These are phyloP conservation scores for Yarrowia porcina DNA, from an alignment of 805 yeast genomes.

Conservation along the genomic window DNA sequence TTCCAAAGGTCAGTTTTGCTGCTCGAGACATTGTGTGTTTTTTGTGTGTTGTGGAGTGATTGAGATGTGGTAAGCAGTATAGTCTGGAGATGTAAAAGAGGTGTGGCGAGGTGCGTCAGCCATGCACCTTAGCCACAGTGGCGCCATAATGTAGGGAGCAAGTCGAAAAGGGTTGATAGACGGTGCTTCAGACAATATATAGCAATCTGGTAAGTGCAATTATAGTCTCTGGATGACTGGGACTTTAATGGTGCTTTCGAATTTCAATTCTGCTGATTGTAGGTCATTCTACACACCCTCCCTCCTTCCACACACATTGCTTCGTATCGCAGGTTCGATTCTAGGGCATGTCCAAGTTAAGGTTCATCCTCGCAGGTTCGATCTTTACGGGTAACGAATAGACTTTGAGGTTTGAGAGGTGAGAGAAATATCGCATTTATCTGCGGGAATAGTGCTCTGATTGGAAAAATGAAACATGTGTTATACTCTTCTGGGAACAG, in stretches of 20 bases:
- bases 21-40: slow-evolving; percentile 15
- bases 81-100: slow-evolving; percentile 8
- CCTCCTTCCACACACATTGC: not conserved
- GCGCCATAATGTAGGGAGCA: slow-evolving; percentile 1
- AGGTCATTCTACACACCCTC: not conserved
- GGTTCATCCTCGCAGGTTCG: not conserved
- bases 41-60: not conserved
- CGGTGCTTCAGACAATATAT: too few species aligned
- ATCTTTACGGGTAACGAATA: not conserved
- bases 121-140: slow-evolving; percentile 13
- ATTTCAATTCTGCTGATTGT: too few species aligned
- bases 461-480: too few species aligned
- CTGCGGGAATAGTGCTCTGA: too few species aligned
- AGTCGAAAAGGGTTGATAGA: too few species aligned
- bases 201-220: too few species aligned
- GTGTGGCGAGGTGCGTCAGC: slow-evolving; percentile 19
- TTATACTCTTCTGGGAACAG: too few species aligned
- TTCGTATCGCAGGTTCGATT: not conserved
- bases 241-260: too few species aligned
- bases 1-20: slow-evolving; percentile 24
- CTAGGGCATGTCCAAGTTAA: not conserved
- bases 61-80: too few species aligned
- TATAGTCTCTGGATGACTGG: too few species aligned
- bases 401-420: not conserved
- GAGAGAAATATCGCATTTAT: too few species aligned